Conservation (phyloP, 768 basidiomycete genomes). For the Boletellus emodensis region DNA sequence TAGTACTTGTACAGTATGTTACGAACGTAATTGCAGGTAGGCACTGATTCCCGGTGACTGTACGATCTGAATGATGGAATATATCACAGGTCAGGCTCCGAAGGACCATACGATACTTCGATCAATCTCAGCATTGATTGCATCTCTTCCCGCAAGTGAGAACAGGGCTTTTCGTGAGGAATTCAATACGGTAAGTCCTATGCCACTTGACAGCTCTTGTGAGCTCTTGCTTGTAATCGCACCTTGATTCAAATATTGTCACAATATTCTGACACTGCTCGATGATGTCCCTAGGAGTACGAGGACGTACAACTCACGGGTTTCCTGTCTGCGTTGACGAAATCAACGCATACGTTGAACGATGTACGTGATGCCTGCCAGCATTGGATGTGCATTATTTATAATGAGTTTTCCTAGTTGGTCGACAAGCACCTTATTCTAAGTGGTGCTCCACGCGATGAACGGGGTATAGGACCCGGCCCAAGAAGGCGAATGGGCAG, state of each 20-base stretch:
- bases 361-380: slow-evolving; percentile 56
- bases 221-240: background rate
- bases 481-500: slow-evolving; percentile 51
- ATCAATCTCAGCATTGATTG: slow-evolving; percentile 79
- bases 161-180: slow-evolving; percentile 81
- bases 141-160: slow-evolving; percentile 84
- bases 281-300: slow-evolving; percentile 64
- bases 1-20: slow-evolving; percentile 85
- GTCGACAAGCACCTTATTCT: slow-evolving; percentile 76
- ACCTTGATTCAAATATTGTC: background rate
- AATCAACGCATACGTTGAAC: slow-evolving; percentile 81
- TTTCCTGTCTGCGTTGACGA: slow-evolving; percentile 83
- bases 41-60: slow-evolving; percentile 11
- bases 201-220: background rate
- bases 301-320: slow-evolving; percentile 92
- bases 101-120: slow-evolving; percentile 81
- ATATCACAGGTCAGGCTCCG: slow-evolving; percentile 54
- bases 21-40: slow-evolving; percentile 68
- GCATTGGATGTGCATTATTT: background rate
- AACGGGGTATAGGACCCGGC: slow-evolving; percentile 40
- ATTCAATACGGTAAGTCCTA: slow-evolving; percentile 69
- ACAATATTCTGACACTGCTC: background rate
- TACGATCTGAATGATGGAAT: background rate
- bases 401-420: slow-evolving; percentile 39
- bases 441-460: slow-evolving; percentile 52